A percentile compares a stretch with the other conserved stretches of the same genome.
Conservation (phyloP, 495 filamentous ascomycete genomes). For the Lophiotrema nucula region DNA sequence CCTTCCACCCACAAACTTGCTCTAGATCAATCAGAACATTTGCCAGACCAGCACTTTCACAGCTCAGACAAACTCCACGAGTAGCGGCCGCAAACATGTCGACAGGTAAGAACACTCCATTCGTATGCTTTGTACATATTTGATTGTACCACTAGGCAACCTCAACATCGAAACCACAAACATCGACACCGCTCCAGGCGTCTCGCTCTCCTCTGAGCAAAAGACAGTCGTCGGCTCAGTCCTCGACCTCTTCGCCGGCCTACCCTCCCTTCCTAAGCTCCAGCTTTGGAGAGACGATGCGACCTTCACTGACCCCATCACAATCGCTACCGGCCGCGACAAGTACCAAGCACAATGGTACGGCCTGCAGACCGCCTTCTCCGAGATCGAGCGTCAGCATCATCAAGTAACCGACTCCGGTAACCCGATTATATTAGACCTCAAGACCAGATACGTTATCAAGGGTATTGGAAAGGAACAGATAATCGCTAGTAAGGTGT, state of each 20-base stretch:
- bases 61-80: slow-evolving; percentile 2
- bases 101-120: too few species aligned
- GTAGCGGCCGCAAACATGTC: slow-evolving; percentile 13
- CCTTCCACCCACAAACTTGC: neutral
- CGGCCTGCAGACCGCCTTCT: slow-evolving; percentile 47
- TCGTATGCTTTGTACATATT: neutral
- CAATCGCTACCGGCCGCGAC: slow-evolving; percentile 51
- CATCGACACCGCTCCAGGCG: slow-evolving; percentile 50
- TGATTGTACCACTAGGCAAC: neutral
- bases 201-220: slow-evolving; percentile 48
- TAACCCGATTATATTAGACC: slow-evolving; percentile 55
- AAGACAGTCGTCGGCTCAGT: slow-evolving; percentile 55
- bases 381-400: slow-evolving; percentile 48
- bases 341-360: slow-evolving; percentile 57
- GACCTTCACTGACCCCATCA: slow-evolving; percentile 53
- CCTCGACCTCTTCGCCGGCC: slow-evolving; percentile 60
- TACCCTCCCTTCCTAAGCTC: slow-evolving; percentile 56
- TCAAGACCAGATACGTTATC: slow-evolving; percentile 53
- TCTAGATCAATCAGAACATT: slow-evolving; percentile 3
- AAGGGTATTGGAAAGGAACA: slow-evolving; percentile 54
- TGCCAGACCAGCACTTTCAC: slow-evolving; percentile 7
- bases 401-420: slow-evolving; percentile 52
- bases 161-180: slow-evolving; percentile 49
- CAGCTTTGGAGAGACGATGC: slow-evolving; percentile 53
- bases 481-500: slow-evolving; percentile 50